Evolutionary conservation across 768 basidiomycete genomes (phyloP).

Genomic region (Artomyces pyxidatus): DNA sequence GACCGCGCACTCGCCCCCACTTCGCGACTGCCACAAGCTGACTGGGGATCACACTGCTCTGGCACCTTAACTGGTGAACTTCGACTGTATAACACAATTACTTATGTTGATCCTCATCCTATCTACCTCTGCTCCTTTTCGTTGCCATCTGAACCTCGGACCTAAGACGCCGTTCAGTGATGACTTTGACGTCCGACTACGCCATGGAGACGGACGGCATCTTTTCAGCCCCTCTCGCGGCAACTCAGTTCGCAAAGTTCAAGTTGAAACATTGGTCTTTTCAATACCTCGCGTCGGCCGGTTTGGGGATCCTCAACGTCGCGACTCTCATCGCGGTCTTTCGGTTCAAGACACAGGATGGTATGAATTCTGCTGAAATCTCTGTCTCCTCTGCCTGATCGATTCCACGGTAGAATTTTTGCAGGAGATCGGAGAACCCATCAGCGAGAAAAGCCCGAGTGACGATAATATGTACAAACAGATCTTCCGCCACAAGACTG

Average conservation of each 20-base stretch:
- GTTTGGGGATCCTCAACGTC: conserved; percentile 52
- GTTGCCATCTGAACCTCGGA: no score
- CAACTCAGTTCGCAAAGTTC: conserved; percentile 73
- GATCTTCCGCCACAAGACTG: conserved; percentile 31
- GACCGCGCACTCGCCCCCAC: no score
- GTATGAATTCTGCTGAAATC: conserved; percentile 27
- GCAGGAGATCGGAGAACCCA: conserved; percentile 40
- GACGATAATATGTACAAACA: conserved; percentile 38
- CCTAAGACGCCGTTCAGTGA: no score
- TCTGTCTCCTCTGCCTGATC: background rate
- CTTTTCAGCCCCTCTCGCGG: conserved; percentile 59
- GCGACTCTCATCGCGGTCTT: conserved; percentile 49
- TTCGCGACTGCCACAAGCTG: no score
- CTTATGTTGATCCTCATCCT: no score
- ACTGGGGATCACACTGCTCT: no score
- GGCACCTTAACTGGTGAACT: no score
- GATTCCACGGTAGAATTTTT: conserved; percentile 39
- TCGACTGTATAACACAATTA: no score
- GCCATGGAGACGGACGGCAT: no score
- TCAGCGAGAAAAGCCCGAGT: conserved; percentile 28
- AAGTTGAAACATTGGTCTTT: conserved; percentile 62
- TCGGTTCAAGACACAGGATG: conserved; percentile 62
- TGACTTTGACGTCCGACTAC: no score
- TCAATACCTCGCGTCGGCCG: conserved; percentile 67
- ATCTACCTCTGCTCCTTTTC: no score